Evolutionary conservation across 352 stramenopile species (phyloP).

Genomic region (Globisporangium uncinulatum): DNA sequence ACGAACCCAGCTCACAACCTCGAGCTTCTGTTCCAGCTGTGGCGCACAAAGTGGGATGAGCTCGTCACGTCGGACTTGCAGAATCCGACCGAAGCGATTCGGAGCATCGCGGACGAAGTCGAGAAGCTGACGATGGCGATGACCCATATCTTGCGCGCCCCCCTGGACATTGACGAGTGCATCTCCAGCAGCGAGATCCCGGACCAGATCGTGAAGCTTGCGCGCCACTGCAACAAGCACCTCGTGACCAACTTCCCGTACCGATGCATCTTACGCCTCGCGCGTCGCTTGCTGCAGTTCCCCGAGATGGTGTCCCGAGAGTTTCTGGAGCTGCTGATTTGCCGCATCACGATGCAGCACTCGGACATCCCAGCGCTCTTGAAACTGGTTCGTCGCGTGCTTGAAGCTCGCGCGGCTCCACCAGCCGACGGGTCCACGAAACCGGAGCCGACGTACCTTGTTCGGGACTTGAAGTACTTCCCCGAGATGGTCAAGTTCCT

Average conservation of each 20-base stretch:
- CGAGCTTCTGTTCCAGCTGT: constrained; percentile 67
- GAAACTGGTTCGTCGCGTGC: constrained; percentile 66
- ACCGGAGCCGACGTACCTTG: constrained; percentile 28
- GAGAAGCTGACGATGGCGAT: constrained; percentile 73
- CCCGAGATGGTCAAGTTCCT: constrained; percentile 51
- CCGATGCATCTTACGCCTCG: constrained; percentile 53
- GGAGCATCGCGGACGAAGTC: constrained; percentile 38
- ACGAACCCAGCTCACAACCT: constrained; percentile 79
- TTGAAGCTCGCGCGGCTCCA: constrained; percentile 49
- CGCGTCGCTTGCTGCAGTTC: constrained; percentile 60
- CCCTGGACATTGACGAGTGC: constrained; percentile 60
- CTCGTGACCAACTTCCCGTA: constrained; percentile 72
- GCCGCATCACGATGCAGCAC: constrained; percentile 63
- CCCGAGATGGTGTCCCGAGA: constrained; percentile 56
- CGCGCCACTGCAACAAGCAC: constrained; percentile 70
- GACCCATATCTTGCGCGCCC: constrained; percentile 56
- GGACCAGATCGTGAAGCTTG: constrained; percentile 65
- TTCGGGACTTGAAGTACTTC: constrained; percentile 70
- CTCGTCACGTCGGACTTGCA: constrained; percentile 61
- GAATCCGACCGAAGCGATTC: constrained; percentile 49
- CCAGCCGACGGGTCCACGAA: constrained; percentile 25
- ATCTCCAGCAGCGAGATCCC: constrained; percentile 65
- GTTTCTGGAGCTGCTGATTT: constrained; percentile 70
- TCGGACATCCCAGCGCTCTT: constrained; percentile 59
- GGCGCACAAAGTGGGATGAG: constrained; percentile 48